phyloP scores from a whole-genome alignment of 345 rosid species.

The Citrus inodora region DNA sequence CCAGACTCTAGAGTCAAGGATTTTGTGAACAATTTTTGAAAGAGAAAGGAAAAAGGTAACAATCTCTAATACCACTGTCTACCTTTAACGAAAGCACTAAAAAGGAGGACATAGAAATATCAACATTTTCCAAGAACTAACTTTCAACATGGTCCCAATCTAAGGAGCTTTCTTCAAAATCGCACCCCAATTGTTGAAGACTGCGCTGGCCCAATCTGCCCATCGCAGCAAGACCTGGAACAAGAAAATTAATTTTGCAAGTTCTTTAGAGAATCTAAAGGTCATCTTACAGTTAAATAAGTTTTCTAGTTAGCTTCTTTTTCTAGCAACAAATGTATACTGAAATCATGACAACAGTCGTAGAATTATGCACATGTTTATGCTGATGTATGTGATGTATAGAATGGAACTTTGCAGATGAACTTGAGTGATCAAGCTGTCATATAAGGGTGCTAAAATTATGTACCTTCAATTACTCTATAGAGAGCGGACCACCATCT shows the following conservation, averaged over 20 bases:
- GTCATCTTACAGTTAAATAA: not conserved
- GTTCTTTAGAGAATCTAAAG: not conserved
- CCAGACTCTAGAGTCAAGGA: no score
- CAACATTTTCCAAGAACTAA: slow-evolving; percentile 13
- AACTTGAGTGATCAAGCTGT: not conserved
- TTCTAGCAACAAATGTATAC: not conserved
- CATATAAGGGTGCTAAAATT: not conserved
- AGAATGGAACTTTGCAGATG: not conserved
- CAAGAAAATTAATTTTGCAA: not conserved
- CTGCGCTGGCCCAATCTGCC: slow-evolving; percentile 43
- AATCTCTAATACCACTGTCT: no score
- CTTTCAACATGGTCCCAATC: slow-evolving; percentile 38
- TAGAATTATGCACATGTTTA: not conserved
- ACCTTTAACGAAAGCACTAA: no score
- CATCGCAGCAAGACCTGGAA: slow-evolving; percentile 53
- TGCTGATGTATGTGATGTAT: not conserved
- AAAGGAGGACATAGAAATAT: no score
- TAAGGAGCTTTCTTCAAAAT: slow-evolving; percentile 26
- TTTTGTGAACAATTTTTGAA: no score
- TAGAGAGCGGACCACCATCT: slow-evolving; percentile 66
- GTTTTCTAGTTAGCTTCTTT: not conserved
- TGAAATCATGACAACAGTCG: not conserved
- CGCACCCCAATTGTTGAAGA: slow-evolving; percentile 32
- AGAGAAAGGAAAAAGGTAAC: no score
- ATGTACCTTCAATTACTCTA: slow-evolving; percentile 56